Evolutionary conservation across 2,329 filamentous ascomycete genomes (phyloP).

Genomic region (Monilinia fructigena): DNA sequence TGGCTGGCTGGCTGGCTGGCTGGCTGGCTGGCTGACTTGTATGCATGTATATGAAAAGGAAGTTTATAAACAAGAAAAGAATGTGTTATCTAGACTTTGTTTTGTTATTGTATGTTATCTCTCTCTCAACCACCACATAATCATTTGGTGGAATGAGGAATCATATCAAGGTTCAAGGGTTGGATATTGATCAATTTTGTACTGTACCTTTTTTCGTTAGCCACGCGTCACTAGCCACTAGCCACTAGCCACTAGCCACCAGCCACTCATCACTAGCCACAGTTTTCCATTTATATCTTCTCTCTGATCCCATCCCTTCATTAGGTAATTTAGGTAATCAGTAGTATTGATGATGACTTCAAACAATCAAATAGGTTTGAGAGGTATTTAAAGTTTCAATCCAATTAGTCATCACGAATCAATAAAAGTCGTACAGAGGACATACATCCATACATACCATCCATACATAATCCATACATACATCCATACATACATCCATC

Average conservation of each 20-base stretch:
- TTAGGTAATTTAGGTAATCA: no score
- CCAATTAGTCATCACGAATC: background rate
- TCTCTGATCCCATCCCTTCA: background rate
- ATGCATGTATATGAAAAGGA: background rate
- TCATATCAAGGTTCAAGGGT: background rate
- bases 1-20: no score
- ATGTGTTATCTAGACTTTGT: background rate
- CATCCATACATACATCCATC: no score
- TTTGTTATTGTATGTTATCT: no score
- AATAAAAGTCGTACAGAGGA: no score
- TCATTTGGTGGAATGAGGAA: conserved; percentile 11
- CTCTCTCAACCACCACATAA: background rate
- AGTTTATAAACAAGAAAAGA: background rate
- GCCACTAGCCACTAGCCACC: background rate
- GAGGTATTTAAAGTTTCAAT: background rate
- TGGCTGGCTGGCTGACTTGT: no score
- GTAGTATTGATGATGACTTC: no score
- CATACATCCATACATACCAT: no score
- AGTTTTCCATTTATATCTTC: background rate
- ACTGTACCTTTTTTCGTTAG: no score
- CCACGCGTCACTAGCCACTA: no score
- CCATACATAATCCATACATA: no score
- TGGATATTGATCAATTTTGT: no score
- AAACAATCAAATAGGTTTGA: background rate
- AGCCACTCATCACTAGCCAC: background rate